Evolutionary conservation across 306 rosid species (phyloP).

Genomic region (Morella rubra): DNA sequence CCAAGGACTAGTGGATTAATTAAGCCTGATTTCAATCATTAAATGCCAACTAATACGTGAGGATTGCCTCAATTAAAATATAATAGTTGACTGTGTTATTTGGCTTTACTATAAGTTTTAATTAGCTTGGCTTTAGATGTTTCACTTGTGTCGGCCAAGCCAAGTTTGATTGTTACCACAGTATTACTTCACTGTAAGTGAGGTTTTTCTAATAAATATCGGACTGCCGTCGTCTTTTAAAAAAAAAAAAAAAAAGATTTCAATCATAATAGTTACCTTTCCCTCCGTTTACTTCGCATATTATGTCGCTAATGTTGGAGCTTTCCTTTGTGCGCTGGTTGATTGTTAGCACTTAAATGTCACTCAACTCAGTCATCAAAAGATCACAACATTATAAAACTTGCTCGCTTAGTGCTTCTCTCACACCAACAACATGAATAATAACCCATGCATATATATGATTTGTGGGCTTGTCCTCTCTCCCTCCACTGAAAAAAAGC

Average conservation of each 20-base stretch:
- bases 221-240: too few relatives aligned
- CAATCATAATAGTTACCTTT: constrained; percentile 15
- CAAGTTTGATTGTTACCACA: too few relatives aligned
- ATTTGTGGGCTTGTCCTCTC: constrained; percentile 38
- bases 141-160: too few relatives aligned
- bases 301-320: background rate
- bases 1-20: too few relatives aligned
- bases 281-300: background rate
- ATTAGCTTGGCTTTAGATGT: too few relatives aligned
- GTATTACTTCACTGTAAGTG: too few relatives aligned
- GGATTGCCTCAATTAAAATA: too few relatives aligned
- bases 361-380: constrained; percentile 32
- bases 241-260: background rate
- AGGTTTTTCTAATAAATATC: too few relatives aligned
- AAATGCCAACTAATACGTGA: too few relatives aligned
- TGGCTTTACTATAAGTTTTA: too few relatives aligned
- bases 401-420: constrained; percentile 38
- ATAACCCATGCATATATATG: constrained; percentile 27
- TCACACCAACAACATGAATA: constrained; percentile 40
- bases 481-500: constrained; percentile 42
- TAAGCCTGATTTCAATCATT: too few relatives aligned
- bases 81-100: too few relatives aligned
- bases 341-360: constrained; percentile 36
- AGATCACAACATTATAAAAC: constrained; percentile 26
- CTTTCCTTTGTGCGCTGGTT: constrained; percentile 31